Evolutionary conservation across 2,329 filamentous ascomycete species (phyloP), one percentile per base, ranked within the genome.

Genomic region (Claviceps cyperi): DNA sequence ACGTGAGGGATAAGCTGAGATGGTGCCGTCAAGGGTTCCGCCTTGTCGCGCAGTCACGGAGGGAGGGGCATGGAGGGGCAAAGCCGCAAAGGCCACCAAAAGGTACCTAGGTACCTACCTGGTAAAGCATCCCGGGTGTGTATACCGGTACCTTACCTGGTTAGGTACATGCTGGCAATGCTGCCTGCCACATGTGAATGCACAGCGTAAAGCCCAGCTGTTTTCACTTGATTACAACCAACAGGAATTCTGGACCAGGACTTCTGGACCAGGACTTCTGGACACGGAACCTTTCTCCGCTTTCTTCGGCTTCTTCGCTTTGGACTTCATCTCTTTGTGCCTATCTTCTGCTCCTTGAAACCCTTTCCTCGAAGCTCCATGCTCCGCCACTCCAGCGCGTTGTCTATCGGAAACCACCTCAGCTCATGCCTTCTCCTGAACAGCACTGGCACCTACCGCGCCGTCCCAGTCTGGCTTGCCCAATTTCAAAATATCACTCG

Each of bases 401-500:
- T 32, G 28, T 11, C 28, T 3, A 32, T 11, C 17, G 3, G n/a
- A 17, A n/a, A 19, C 17, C 15, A 28, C 28, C 21, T 17, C 7
- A 15, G n/a, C 19, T 46, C 13, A 37, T 15, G 24, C 21, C 35
- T 22, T 37, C 21, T 47, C 35, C 17, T 39, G 11, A 24, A 4
- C 17, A 38, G 45, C 45, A n/a, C n/a, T n/a, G 45, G 35, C 46
- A 2, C 35, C 45, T 14, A 19, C 35, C 22, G 45, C 19, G 17
- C 54, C 46, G 54, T 67, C 68, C 73, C 70, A 77, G 65, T 78
- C 79, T 19, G 72, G 74, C 57, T 74, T 73, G n/a, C 83, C 84
- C 53, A 86, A 62, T 56, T 69, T 72, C n/a, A 86, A 64, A 58
- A 89, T 83, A 52, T 88, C 84, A 19, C 59, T 60, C 57, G 72